phyloP scores from a whole-genome alignment of 495 filamentous ascomycete species.

The Cladorrhinum samala region DNA sequence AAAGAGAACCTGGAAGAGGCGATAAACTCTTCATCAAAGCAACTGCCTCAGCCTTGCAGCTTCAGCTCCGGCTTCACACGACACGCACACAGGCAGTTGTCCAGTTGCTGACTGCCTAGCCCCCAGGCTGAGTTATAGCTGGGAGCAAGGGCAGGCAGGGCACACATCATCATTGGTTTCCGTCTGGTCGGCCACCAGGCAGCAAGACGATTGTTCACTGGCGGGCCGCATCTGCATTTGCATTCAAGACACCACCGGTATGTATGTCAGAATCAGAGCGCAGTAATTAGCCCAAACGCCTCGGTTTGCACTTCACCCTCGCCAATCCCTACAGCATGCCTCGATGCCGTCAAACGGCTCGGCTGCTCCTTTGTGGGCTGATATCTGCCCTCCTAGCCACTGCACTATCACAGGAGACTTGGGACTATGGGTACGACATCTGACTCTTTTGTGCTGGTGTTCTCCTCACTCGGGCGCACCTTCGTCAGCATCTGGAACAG shows the following conservation, averaged over 20 bases:
- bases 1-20: too few species aligned
- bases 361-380: background rate
- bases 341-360: background rate
- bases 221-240: constrained; percentile 9
- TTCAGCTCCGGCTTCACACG: too few species aligned
- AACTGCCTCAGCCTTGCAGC: background rate
- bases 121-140: background rate
- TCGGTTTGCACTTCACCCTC: background rate
- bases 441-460: background rate
- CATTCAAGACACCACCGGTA: constrained; percentile 10
- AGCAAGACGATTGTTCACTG: constrained; percentile 14
- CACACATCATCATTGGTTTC: constrained; percentile 18
- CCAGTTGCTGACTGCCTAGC: background rate
- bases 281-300: too few species aligned
- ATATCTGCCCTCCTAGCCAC: background rate
- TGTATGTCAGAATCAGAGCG: constrained; percentile 1
- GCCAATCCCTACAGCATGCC: background rate
- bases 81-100: too few species aligned
- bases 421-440: background rate
- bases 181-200: constrained; percentile 13
- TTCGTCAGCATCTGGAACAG: background rate
- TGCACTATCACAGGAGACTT: background rate
- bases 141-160: constrained; percentile 1
- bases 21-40: too few species aligned
- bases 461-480: background rate